These are phyloP conservation scores for Scheffersomyces titani DNA, from an alignment of 1,139 yeast species.

Conservation along the genomic window DNA sequence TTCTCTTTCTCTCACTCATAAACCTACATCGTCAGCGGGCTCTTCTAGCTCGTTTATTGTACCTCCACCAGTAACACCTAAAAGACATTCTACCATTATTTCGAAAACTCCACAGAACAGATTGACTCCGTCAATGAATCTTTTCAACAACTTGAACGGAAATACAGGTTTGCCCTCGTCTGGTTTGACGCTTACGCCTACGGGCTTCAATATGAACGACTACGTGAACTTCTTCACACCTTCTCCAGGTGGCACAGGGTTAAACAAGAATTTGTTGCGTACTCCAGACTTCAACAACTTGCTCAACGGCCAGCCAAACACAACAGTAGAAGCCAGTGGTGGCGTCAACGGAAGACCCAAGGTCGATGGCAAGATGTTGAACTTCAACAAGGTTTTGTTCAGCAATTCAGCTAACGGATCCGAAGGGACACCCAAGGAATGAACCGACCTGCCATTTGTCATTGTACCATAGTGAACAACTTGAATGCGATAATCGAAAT, in stretches of 20 bases:
- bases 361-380: constrained; percentile 48
- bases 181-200: constrained; percentile 54
- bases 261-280: constrained; percentile 33
- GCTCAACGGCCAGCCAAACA: constrained; percentile 15
- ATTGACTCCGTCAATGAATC: constrained; percentile 44
- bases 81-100: constrained; percentile 31
- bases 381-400: constrained; percentile 41
- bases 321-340: constrained; percentile 1
- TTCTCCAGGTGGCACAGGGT: constrained; percentile 53
- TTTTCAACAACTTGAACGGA: constrained; percentile 27
- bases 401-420: constrained; percentile 12
- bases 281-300: constrained; percentile 46
- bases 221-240: constrained; percentile 80
- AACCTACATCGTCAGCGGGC: constrained; percentile 8
- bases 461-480: not conserved
- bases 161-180: constrained; percentile 42
- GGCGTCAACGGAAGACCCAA: constrained; percentile 18
- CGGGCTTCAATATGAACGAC: constrained; percentile 81
- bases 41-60: constrained; percentile 29
- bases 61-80: constrained; percentile 50
- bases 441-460: constrained; percentile 3
- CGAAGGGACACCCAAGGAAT: constrained; percentile 10
- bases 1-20: constrained; percentile 9
- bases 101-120: constrained; percentile 47
- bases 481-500: not conserved